Percentiles rank a stretch among this genome's conserved stretches.
These are phyloP conservation scores for Arctium lappa DNA, from an alignment of 129 eudicot species.

Conservation along the genomic window DNA sequence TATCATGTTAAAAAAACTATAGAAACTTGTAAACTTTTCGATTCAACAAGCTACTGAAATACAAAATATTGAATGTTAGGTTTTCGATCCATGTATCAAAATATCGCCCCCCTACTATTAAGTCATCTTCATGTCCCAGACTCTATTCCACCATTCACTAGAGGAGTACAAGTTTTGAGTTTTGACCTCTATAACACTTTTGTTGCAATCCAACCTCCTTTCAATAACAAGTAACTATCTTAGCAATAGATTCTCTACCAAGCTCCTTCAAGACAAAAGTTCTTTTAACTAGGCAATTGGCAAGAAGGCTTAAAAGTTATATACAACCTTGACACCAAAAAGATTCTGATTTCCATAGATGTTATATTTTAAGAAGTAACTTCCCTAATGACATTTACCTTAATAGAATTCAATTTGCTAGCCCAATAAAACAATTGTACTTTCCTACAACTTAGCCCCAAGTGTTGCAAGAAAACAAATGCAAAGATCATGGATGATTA, in stretches of 20 bases:
- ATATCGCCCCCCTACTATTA: neutral
- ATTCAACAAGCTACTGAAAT: neutral
- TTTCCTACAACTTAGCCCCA: too few species aligned
- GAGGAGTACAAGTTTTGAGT: neutral
- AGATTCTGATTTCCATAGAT: too few species aligned
- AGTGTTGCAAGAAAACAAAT: too few species aligned
- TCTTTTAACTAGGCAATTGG: neutral
- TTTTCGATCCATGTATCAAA: too few species aligned
- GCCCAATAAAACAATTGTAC: neutral
- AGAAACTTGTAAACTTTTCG: neutral
- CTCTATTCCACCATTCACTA: too few species aligned
- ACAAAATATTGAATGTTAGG: too few species aligned
- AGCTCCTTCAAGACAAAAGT: neutral
- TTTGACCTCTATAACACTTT: neutral
- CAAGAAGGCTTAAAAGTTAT: neutral
- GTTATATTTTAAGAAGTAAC: too few species aligned
- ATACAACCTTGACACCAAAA: neutral
- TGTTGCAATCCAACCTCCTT: too few species aligned
- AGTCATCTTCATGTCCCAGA: too few species aligned
- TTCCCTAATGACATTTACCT: neutral
- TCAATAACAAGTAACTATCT: neutral
- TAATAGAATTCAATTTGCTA: neutral
- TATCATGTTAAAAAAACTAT: neutral
- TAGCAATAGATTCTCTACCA: neutral
- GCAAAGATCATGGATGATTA: too few species aligned